Evolutionary conservation across 2,329 filamentous ascomycete species (phyloP).

Genomic region (Talaromyces funiculosus): DNA sequence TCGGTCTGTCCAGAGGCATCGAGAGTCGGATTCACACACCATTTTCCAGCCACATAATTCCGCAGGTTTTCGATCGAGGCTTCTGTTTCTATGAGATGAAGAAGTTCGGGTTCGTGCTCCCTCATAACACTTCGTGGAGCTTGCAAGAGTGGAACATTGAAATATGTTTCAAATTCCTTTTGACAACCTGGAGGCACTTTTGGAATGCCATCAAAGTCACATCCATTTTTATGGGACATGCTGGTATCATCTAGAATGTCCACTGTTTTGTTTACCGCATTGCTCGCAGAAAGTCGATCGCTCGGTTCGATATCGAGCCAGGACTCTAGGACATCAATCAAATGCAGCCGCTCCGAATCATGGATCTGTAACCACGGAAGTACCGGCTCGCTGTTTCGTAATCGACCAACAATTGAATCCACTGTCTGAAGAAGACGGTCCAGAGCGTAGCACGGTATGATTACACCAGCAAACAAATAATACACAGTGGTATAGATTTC

Average conservation of each 20-base stretch:
- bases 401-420: background rate
- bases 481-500: constrained; percentile 13
- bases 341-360: background rate
- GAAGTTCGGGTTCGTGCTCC: constrained; percentile 12
- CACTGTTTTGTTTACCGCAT: background rate
- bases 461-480: constrained; percentile 10
- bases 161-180: constrained; percentile 10
- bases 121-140: constrained; percentile 9
- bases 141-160: constrained; percentile 9
- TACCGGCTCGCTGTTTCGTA: background rate
- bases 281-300: background rate
- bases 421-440: background rate
- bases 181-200: constrained; percentile 12
- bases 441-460: constrained; percentile 11
- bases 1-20: background rate
- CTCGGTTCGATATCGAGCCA: constrained; percentile 2
- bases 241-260: background rate
- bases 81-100: constrained; percentile 5
- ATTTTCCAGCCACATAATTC: constrained; percentile 2
- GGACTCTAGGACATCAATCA: constrained; percentile 1
- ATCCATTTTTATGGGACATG: background rate
- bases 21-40: constrained; percentile 11
- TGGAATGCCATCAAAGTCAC: background rate
- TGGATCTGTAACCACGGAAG: constrained; percentile 11
- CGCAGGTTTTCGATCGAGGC: background rate